phyloP scores from a whole-genome alignment of 108 stramenopile species.

The Aurantiochytrium sp. region DNA sequence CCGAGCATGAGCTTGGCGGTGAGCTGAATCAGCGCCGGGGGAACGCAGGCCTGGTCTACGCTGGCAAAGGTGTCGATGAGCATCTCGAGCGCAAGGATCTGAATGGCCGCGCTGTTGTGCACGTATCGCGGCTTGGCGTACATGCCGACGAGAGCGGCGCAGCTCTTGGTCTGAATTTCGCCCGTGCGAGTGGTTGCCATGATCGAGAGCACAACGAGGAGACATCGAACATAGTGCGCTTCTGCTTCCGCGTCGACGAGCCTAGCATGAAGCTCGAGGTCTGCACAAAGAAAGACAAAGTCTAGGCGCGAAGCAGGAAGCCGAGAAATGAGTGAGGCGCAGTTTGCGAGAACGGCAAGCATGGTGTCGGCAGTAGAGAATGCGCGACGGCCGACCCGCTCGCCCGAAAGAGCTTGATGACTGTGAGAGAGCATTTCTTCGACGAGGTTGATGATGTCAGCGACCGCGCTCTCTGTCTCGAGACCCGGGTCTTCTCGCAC shows the following conservation, averaged over 20 bases:
- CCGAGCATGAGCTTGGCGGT: background rate
- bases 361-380: background rate
- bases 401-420: background rate
- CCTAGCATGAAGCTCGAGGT: background rate
- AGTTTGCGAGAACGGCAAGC: background rate
- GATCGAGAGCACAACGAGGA: background rate
- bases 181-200: background rate
- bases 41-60: background rate
- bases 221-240: background rate
- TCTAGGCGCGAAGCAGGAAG: background rate
- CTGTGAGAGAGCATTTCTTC: background rate
- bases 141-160: background rate
- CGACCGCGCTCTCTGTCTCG: no score
- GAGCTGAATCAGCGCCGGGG: background rate
- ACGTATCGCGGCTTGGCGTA: background rate
- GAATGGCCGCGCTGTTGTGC: background rate
- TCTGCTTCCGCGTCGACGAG: background rate
- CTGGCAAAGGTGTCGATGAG: background rate
- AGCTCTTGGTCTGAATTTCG: background rate
- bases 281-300: background rate
- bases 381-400: background rate
- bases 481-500: no score
- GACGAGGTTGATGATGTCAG: no score
- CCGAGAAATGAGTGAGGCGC: background rate
- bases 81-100: background rate